Base-by-base conservation (phyloP, 306 rosid species). In the Cucurbita argyrosperma region DNA sequence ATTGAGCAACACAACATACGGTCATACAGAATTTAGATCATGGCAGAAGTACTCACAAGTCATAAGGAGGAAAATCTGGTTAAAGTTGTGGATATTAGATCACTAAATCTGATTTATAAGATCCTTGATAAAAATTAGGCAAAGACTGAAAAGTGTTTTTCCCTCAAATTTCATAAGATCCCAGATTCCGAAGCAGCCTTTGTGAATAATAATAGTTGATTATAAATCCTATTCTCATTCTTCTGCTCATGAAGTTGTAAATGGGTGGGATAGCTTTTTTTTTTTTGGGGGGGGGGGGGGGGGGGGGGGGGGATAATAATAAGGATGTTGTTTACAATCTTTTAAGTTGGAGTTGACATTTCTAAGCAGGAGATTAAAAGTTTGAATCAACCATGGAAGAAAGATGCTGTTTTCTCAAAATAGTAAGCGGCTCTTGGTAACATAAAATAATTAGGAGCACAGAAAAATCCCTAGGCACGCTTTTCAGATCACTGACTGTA, bases 1-100 rank as follows among this genome's bases (percentile, higher is more conserved):
- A 77, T 39, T 47, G 76, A 82, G 75, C 73, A 74, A 67, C 53
- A 76, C 21, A 62, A 57, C 77, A 58, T 75, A 75, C 26, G 77
- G 68, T 49, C 65, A 53, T 38, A 68, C 52, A 60, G 26, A 76
- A 77, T 6, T 79, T 39, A 67, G 53, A 74, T 59, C 69, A 16
- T 62, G 72, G 79, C 50, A 23, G 56, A 26, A 77, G 23, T 53
- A 74, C 77, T 58, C 56, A 21, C 50, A 51, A 78, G 19, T 58
- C 47, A 16, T 76, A 46, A 77, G 26, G 2, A 39, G 59, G 13
- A 39, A 72, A 39, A 42, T 23, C 7, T 9, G 6, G 64, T 55
- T 21, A 40, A 53, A 56, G 51, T 54, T n/a, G 38, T 19, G 51
- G 19, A 67, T 4, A 9, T 67, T 23, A 46, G 35, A 46, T 19